Base-by-base conservation (phyloP, 2,329 filamentous ascomycete species). In the Xenosphaeropsis pyriputrescens region DNA sequence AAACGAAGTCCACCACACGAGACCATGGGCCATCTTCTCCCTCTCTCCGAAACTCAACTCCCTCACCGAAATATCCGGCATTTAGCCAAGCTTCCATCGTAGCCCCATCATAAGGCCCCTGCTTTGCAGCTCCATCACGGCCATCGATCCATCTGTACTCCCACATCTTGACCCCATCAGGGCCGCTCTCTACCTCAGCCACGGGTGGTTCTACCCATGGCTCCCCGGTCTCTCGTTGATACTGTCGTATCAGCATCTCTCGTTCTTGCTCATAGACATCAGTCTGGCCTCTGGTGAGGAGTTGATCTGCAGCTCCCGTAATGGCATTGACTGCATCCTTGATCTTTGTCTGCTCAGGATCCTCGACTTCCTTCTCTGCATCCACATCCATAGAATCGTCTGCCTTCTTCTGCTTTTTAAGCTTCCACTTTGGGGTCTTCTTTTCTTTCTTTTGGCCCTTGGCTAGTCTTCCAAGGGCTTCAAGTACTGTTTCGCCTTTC, bases 101-200 rank as follows among this genome's bases (percentile, higher is more conserved):
- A 5, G 68, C 57, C 6, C 70, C 73, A 53, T 95, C 85, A 56
- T 86, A 98, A 0, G 91, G 89, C 0, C 91, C 91, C 57, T 98
- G 85, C 41, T 72, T 71, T 35, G 74, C 70, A 9, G 73, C 84
- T 18, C 75, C 81, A 52, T 94, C 89, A 31, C 86, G 70, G 14
- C 84, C 85, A 55, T 94, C 86, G 30, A 76, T 79, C 91, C 91
- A 98, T 41, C 85, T 72, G 56, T 85, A 98, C 58, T 96, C 84
- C 88, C 89, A 98, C 66, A 74, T 71, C 29, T 61, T 60, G 2
- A 49, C 42, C 1, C 41, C 43, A 32, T 45, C 40, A 13, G 26
- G 31, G 29, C 38, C 49, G 26, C 51, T 50, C 14, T 52, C 54
- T 17, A 57, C 52, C 34, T 52, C 49, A 31, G 50, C 52, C 31